Evolutionary conservation across 176 grass and related monocot species (phyloP).

Genomic region (Eragrostis nindensis): DNA sequence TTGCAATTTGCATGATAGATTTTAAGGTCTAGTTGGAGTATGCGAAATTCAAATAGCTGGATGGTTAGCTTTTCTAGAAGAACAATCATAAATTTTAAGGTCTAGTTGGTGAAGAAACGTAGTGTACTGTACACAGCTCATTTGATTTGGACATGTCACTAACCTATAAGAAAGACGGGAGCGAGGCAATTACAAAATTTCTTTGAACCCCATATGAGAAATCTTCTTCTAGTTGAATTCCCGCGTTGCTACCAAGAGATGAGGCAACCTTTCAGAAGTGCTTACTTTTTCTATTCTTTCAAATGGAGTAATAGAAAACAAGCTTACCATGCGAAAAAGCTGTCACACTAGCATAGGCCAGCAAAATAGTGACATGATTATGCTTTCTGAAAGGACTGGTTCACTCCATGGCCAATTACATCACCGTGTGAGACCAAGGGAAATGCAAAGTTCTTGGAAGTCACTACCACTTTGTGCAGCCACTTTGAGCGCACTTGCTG

Average conservation of each 20-base stretch:
- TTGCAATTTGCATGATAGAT: too few relatives aligned
- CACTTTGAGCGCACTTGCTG: conserved; percentile 40
- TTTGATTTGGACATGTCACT: conserved; percentile 42
- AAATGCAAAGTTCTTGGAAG: conserved; percentile 56
- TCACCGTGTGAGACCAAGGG: neutral
- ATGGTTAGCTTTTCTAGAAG: conserved; percentile 20
- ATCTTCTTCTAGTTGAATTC: conserved; percentile 11
- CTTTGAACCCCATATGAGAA: conserved; percentile 24
- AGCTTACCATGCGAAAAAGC: conserved; percentile 7
- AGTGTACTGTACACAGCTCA: conserved; percentile 27
- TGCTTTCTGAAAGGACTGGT: conserved; percentile 39
- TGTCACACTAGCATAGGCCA: conserved; percentile 3
- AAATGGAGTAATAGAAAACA: conserved; percentile 9
- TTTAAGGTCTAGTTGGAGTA: neutral
- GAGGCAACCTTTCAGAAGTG: conserved; percentile 30
- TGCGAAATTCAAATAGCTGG: neutral
- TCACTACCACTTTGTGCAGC: conserved; percentile 42
- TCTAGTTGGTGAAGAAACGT: conserved; percentile 1
- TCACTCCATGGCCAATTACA: conserved; percentile 51
- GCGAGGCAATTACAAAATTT: conserved; percentile 13
- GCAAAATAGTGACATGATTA: conserved; percentile 48
- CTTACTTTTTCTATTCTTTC: conserved; percentile 17
- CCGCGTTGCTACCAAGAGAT: conserved; percentile 26
- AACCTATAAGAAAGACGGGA: conserved; percentile 19
- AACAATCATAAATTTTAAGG: too few relatives aligned